These are phyloP conservation scores for Antrodiella citrinella DNA, from an alignment of 768 basidiomycete genomes.

Conservation along the genomic window DNA sequence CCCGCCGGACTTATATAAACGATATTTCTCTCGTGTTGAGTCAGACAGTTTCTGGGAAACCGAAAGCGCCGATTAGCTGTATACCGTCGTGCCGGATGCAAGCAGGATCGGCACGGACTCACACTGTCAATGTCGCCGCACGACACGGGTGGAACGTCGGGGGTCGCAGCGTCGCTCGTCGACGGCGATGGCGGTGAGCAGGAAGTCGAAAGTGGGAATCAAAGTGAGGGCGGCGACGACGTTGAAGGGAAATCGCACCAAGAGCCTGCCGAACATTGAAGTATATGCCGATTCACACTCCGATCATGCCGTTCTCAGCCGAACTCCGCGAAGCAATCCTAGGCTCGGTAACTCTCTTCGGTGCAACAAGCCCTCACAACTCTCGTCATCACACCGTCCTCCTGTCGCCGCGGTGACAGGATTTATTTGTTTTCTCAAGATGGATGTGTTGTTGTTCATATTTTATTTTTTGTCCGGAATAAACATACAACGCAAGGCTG, in stretches of 20 bases:
- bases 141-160: neutral
- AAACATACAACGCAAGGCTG: too few relatives aligned
- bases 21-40: constrained; percentile 5
- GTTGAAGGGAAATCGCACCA: constrained; percentile 4
- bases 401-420: neutral
- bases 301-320: neutral
- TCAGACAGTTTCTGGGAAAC: constrained; percentile 8
- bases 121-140: neutral
- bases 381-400: neutral
- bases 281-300: neutral
- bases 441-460: neutral
- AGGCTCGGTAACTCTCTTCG: neutral
- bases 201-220: constrained; percentile 9
- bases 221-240: constrained; percentile 10
- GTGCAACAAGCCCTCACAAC: neutral
- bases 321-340: neutral
- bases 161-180: neutral
- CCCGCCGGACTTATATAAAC: constrained; percentile 8
- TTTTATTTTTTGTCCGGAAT: too few relatives aligned
- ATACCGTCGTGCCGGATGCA: constrained; percentile 2
- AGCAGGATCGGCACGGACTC: constrained; percentile 9
- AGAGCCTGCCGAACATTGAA: neutral
- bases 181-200: neutral
- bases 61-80: neutral
- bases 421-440: neutral